Evolutionary conservation across 1,284 basidiomycete species (phyloP), one percentile per base, ranked within the genome.

Genomic region (Ustanciosporium gigantosporum): DNA sequence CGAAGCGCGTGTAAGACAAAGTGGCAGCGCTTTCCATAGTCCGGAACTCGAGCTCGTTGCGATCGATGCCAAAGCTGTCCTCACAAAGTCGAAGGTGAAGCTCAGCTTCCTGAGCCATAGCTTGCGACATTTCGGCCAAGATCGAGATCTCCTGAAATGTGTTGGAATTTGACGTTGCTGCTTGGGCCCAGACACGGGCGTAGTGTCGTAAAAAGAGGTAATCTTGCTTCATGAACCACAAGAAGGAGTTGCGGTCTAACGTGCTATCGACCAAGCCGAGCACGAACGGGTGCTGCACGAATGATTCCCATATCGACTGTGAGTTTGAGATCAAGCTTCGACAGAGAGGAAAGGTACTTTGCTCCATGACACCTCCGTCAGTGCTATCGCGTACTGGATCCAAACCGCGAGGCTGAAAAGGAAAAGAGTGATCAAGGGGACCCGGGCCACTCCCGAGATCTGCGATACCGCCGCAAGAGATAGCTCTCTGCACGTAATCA

Each of bases 391-490:
- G 20, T 9, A 11, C 20, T 13, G 24, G 8, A 21, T 48, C 37
- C 17, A 65, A 50, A 5, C 55, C 50, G 15, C 55, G 61, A 22
- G 61, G 79, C 1, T 80, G 74, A n/a, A 86, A 80, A 0, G 84
- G 81, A 72, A 91, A 88, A 43, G 87, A 81, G 74, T 97, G 92
- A 77, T 96, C 91, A 17, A 97, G 82, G 1, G 93, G 91, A 0
- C 91, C 92, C 46, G 87, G 81, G 0, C 93, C 92, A 7, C 81
- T 78, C 2, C 92, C 93, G 2, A 94, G 62, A 20, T 73, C 83
- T 0, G 84, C 78, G 36, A 82, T 80, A 0, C 91, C 87, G 0
- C 91, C 87, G 0, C 84, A 83, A 25, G 84, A 83, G 36, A 96
- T 93, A 0, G 87, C 91, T 0, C 83, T 77, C 69, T 91, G 84